These are phyloP conservation scores for Cryptosporidium andersoni DNA, from an alignment of 169 alveolate species.

Conservation along the genomic window DNA sequence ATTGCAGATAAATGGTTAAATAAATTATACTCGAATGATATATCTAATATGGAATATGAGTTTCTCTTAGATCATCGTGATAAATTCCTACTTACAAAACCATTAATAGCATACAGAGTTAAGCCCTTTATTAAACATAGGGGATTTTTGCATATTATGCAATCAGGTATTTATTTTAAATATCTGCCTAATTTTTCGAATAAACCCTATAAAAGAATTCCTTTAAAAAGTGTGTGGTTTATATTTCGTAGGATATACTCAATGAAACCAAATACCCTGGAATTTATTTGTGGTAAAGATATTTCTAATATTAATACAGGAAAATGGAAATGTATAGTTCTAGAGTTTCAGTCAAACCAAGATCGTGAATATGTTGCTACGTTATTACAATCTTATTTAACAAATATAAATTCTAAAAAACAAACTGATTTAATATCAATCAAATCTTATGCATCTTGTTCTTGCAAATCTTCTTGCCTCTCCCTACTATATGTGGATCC, in stretches of 20 bases:
- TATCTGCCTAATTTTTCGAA: slow-evolving; percentile 84
- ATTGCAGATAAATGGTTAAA: slow-evolving; percentile 20
- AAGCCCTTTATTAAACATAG: slow-evolving; percentile 81
- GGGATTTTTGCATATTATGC: slow-evolving; percentile 81
- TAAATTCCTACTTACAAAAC: slow-evolving; percentile 27
- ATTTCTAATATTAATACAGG: slow-evolving; percentile 32
- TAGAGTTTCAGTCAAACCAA: slow-evolving; percentile 77
- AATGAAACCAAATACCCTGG: slow-evolving; percentile 81
- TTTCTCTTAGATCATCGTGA: slow-evolving; percentile 57
- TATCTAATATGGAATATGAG: slow-evolving; percentile 62
- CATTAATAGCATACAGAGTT: slow-evolving; percentile 72
- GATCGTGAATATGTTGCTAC: slow-evolving; percentile 80
- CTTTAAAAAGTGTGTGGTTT: slow-evolving; percentile 76
- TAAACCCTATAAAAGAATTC: slow-evolving; percentile 79
- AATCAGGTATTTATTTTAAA: slow-evolving; percentile 80
- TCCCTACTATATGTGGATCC: slow-evolving; percentile 65
- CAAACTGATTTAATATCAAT: not conserved
- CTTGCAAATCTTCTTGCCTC: slow-evolving; percentile 49
- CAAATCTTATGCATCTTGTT: slow-evolving; percentile 37
- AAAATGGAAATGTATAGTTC: slow-evolving; percentile 78
- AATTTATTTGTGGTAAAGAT: slow-evolving; percentile 82
- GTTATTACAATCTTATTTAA: slow-evolving; percentile 78
- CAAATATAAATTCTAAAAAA: slow-evolving; percentile 40
- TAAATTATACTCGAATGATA: slow-evolving; percentile 23
- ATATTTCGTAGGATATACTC: slow-evolving; percentile 82